Evolutionary conservation across 1,139 yeast species (phyloP), one percentile per base, ranked within the genome.

Genomic region (Yamadazyma oceani): DNA sequence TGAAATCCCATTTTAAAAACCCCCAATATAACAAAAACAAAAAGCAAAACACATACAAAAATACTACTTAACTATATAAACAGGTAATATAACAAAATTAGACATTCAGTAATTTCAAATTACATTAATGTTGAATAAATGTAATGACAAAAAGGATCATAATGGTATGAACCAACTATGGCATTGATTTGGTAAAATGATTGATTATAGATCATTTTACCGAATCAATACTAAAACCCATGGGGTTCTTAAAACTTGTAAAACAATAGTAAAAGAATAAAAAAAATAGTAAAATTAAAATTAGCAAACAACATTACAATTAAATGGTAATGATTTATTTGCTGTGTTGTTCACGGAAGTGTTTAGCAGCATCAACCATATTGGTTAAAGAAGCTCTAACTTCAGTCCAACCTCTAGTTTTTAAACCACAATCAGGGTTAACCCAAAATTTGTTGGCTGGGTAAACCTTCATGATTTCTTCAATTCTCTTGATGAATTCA

Each of bases 401-500:
- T 78, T 87, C 95, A 53, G 84, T 84, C 95, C 95, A 86, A 55
- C 90, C 92, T 80, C 96, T 85, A 66, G 96, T 87, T 85, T 90
- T 90, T 72, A 90, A 82, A 82, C 98, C 98, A 84, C 98, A 92
- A 78, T 92, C 98, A 63, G 98, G 98, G 94, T 92, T 92, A 64
- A 92, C 94, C 97, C 97, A 92, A 82, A 92, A 86, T 75, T 90
- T 90, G 68, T 86, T 86, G 64, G 94, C 94, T 66, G 97, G 96
- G 80, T 90, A 92, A 49, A 86, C 94, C 77, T 89, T 88, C 73
- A 92, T 78, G 78, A 92, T 90, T 67, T 88, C 95, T 62, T 82
- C 82, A 63, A 92, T 87, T 78, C 96, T 89, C 66, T 84, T 73
- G 67, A 88, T 83, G 72, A 92, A 90, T 77, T 92, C 98, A 64